Evolutionary conservation across 768 basidiomycete genomes (phyloP).

Genomic region (Boletus sensibilis): DNA sequence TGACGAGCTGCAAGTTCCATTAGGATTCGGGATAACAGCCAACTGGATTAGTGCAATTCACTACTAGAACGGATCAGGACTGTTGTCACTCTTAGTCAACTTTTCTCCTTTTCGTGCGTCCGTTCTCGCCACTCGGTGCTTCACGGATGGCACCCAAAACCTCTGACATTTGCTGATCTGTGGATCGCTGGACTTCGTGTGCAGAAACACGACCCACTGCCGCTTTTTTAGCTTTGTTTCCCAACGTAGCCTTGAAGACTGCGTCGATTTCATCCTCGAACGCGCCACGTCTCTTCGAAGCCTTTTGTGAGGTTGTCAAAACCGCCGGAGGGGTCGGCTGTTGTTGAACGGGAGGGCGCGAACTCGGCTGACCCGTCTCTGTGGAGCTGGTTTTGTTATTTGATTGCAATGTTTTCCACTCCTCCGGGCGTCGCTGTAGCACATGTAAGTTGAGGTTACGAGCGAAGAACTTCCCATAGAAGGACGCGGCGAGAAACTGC

Average conservation of each 20-base stretch:
- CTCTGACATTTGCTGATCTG: conserved; percentile 43
- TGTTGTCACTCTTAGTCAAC: neutral
- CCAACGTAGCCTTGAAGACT: conserved; percentile 59
- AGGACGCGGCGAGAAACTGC: conserved; percentile 67
- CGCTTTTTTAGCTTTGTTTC: conserved; percentile 58
- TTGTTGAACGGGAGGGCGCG: conserved; percentile 1
- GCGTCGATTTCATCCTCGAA: conserved; percentile 72
- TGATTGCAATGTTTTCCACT: conserved; percentile 79
- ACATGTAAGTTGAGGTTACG: conserved; percentile 76
- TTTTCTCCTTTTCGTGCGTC: conserved; percentile 34
- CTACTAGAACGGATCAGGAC: neutral
- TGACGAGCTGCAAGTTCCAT: neutral
- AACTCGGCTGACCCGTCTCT: conserved; percentile 20
- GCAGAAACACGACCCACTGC: conserved; percentile 35
- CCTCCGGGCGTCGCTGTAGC: conserved; percentile 73
- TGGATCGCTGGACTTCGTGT: conserved; percentile 11
- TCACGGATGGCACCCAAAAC: conserved; percentile 60
- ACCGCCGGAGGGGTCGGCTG: neutral
- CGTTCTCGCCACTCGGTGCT: conserved; percentile 50
- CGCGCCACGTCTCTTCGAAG: conserved; percentile 45
- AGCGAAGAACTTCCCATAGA: conserved; percentile 86
- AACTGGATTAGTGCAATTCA: neutral
- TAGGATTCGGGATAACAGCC: neutral
- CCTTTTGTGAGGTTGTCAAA: conserved; percentile 28
- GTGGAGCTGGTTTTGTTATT: conserved; percentile 27